Evolutionary conservation across 768 basidiomycete species (phyloP), one percentile per base, ranked within the genome.

Genomic region (Asterophora parasitica): DNA sequence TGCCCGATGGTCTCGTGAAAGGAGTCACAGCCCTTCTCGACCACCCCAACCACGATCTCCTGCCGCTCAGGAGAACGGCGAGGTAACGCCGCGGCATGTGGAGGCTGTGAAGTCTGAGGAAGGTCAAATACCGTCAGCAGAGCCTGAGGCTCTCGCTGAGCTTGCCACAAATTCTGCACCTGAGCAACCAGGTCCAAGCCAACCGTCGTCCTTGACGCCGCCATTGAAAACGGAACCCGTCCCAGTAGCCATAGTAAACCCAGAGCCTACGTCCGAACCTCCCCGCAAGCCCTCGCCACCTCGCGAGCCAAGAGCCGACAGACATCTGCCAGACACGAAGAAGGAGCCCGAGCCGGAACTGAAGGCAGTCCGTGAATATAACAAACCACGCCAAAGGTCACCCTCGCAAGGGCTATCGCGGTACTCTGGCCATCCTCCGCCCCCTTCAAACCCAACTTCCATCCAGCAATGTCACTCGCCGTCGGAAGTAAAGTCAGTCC

Each of bases 391-490:
- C 37, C 30, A 41, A 20, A 46, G 55, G 39, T 60, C 60, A 15
- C 57, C 59, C 41, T 48, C 60, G 39, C 59, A 59, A 32, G 55
- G 54, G 50, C 57, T 63, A 28, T 53, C 62, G 7, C 56, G 56
- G 9, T 38, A 53, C 38, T 53, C 55, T 38, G 52, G 36, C 31
- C 45, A 48, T 20, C 51, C 48, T 5, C 55, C 55, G 7, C 51
- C 48, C 4, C 35, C 41, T 4, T 35, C 23, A 23, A 23, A 23
- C 23, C 23, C 49, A 49, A 51, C 58, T 36, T 57, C 58, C 10
- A 56, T 52, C 39, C 58, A 61, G 30, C 16, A 41, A 30, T 55
- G 61, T 30, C 67, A 65, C 28, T 71, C 35, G 35, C 46, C 38
- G 48, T 7, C 32, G 13, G 48, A 39, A 38, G 44, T 19, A 7